A percentile compares a stretch with the other conserved stretches of the same genome.
These are phyloP conservation scores for Cutaneotrichosporon mucoides DNA, from an alignment of 1,284 basidiomycete species.

Conservation along the genomic window DNA sequence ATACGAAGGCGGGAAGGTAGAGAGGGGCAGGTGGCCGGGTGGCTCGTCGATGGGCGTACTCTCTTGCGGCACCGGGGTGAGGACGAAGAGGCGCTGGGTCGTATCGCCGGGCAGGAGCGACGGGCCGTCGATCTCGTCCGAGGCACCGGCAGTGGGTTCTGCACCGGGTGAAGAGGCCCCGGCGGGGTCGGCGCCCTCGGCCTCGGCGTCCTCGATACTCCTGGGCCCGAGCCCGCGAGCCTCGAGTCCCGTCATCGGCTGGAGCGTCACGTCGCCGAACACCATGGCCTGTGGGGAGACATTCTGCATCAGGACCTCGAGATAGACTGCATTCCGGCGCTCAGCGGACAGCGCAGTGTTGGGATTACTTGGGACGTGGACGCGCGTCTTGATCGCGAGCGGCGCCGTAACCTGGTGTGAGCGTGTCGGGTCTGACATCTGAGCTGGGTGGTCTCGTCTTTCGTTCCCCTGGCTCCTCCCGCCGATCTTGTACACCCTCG, in stretches of 20 bases:
- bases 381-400: slow-evolving; percentile 82
- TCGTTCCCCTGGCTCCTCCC: too few species aligned
- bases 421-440: neutral
- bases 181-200: neutral
- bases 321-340: slow-evolving; percentile 72
- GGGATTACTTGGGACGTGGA: slow-evolving; percentile 67
- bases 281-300: slow-evolving; percentile 68
- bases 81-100: slow-evolving; percentile 76
- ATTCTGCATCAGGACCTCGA: slow-evolving; percentile 85
- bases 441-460: neutral
- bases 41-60: slow-evolving; percentile 56
- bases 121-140: slow-evolving; percentile 19
- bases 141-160: neutral
- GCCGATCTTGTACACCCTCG: too few species aligned
- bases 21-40: slow-evolving; percentile 59
- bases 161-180: too few species aligned
- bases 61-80: slow-evolving; percentile 54
- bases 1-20: slow-evolving; percentile 56
- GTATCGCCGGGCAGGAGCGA: slow-evolving; percentile 75
- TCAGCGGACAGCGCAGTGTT: slow-evolving; percentile 59
- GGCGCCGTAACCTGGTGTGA: slow-evolving; percentile 70
- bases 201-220: slow-evolving; percentile 10
- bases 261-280: slow-evolving; percentile 69
- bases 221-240: slow-evolving; percentile 43
- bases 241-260: slow-evolving; percentile 66